Evolutionary conservation across 495 filamentous ascomycete species (phyloP).

Genomic region (Viridothelium virens): DNA sequence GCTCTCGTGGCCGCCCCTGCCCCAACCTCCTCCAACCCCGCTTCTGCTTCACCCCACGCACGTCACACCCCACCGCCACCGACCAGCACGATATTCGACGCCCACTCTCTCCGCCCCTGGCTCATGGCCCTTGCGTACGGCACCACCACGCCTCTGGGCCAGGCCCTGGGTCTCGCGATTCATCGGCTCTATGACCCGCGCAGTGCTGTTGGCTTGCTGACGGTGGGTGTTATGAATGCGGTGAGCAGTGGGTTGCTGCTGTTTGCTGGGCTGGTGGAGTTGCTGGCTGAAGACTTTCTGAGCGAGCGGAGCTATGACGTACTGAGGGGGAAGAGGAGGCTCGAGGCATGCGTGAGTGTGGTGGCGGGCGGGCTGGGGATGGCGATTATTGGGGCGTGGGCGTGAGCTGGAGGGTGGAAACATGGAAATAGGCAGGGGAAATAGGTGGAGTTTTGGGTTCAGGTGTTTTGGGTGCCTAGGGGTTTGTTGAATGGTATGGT

Average conservation of each 20-base stretch:
- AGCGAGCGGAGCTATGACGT: constrained; percentile 75
- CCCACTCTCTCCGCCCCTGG: constrained; percentile 60
- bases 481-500: too few species aligned
- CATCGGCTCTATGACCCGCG: constrained; percentile 80
- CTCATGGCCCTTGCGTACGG: constrained; percentile 94
- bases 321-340: constrained; percentile 60
- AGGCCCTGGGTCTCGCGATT: constrained; percentile 75
- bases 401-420: constrained; percentile 38
- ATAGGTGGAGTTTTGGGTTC: not conserved
- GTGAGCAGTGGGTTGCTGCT: constrained; percentile 79
- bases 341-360: constrained; percentile 71
- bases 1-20: constrained; percentile 29
- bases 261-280: constrained; percentile 85
- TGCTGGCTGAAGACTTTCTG: constrained; percentile 90
- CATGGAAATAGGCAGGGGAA: not conserved
- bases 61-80: not conserved
- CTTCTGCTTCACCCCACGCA: not conserved
- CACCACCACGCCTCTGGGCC: constrained; percentile 81
- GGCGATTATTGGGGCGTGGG: constrained; percentile 86
- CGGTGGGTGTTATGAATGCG: constrained; percentile 90
- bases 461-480: not conserved
- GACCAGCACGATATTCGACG: not conserved
- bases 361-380: constrained; percentile 69
- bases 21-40: constrained; percentile 31
- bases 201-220: constrained; percentile 71